Percentiles rank a stretch among this genome's conserved stretches.
phyloP scores from a whole-genome alignment of 2,329 filamentous ascomycete genomes.

The Hirsutella minnesotensis region DNA sequence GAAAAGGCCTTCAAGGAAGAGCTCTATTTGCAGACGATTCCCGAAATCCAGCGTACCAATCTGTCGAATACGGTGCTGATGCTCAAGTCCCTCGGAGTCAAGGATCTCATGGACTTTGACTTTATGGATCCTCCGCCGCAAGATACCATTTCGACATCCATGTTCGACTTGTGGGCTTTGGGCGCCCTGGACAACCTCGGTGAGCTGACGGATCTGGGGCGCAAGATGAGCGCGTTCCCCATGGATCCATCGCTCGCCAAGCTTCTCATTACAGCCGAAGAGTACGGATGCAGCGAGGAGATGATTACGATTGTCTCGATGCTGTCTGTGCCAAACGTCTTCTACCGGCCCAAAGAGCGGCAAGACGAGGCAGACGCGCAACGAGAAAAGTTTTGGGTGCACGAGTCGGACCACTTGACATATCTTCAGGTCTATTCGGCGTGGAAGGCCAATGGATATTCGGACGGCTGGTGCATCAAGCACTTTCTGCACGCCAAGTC shows the following conservation, averaged over 20 bases:
- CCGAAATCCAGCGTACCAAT: slow-evolving; percentile 94
- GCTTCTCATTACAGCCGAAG: slow-evolving; percentile 79
- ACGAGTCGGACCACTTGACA: slow-evolving; percentile 92
- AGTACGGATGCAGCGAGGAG: slow-evolving; percentile 90
- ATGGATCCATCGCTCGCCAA: slow-evolving; percentile 97
- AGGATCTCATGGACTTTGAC: slow-evolving; percentile 89
- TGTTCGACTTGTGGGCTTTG: slow-evolving; percentile 95
- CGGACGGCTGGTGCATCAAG: slow-evolving; percentile 81
- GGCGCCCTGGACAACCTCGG: slow-evolving; percentile 90
- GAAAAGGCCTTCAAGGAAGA: slow-evolving; percentile 94
- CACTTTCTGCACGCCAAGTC: slow-evolving; percentile 97
- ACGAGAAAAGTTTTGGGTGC: slow-evolving; percentile 95
- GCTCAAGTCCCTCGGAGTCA: slow-evolving; percentile 87
- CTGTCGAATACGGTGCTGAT: slow-evolving; percentile 89
- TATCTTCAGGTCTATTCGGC: slow-evolving; percentile 92
- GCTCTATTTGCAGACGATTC: slow-evolving; percentile 91
- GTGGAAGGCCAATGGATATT: slow-evolving; percentile 84
- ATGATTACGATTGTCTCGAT: slow-evolving; percentile 98
- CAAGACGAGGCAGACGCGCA: slow-evolving; percentile 94
- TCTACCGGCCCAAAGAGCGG: slow-evolving; percentile 92
- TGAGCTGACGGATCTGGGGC: slow-evolving; percentile 75
- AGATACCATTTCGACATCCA: slow-evolving; percentile 91
- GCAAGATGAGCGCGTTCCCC: slow-evolving; percentile 92
- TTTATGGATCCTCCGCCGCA: slow-evolving; percentile 99
- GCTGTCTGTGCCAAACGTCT: slow-evolving; percentile 92